Evolutionary conservation across 306 rosid species (phyloP), one percentile per base, ranked within the genome.

Genomic region (Cucurbita pepo): DNA sequence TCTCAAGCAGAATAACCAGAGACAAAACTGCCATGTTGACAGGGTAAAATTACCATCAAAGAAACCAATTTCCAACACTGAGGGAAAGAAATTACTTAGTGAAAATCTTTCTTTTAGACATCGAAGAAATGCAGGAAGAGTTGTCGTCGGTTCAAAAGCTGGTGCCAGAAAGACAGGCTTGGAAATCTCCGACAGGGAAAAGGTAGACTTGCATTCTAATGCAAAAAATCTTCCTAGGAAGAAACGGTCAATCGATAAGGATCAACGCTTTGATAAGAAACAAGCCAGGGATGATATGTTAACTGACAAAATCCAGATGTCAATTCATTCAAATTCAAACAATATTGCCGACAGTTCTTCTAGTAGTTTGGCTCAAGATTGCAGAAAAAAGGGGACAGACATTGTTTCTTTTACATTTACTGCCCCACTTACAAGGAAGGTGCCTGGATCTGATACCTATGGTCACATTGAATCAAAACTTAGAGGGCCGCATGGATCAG

Each of bases 361-460:
- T 40, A 83, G 77, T 79, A 82, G 76, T 80, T 81, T 88, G 91
- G 64, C 77, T 21, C 90, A 84, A 66, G 90, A 90, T 41, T 78
- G 76, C 60, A 85, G 74, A 81, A 93, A 73, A 80, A 87, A 90
- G 64, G 97, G 89, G 71, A 83, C 83, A 77, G 98, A 93, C 80
- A 91, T 93, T 65, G 91, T 93, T 80, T 93, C 98, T 72, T 93
- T 93, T 83, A 93, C 98, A 76, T 93, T 93, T 81, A 90, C 98
- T 22, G 86, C 98, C 51, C 98, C 98, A 8, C 85, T 93, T 75
- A 64, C 94, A 60, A 83, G 89, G 77, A 81, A 77, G 77, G 79
- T 58, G 66, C 80, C 85, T 37, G 86, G 85, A 78, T 83, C 84
- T 50, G 96, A 85, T 71, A 78, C 79, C 71, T 80, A 89, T 34